Percentiles rank a stretch among this genome's conserved stretches.
Conservation (phyloP, 306 rosid genomes). For the Canavalia ensiformis region DNA sequence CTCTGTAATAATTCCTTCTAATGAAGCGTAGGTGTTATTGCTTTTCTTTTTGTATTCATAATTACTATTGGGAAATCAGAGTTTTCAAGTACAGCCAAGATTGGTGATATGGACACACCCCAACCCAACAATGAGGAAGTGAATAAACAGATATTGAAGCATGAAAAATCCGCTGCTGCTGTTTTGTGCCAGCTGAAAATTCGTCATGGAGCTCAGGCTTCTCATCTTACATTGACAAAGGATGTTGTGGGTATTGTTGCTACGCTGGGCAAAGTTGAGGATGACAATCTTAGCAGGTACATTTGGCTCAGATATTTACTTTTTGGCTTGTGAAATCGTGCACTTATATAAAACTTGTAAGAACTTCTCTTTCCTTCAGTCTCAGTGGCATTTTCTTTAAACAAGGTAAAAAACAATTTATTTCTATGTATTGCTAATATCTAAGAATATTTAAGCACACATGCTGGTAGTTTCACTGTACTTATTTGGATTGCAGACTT, state of each 20-base stretch:
- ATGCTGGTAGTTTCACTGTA: constrained; percentile 40
- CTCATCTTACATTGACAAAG: constrained; percentile 58
- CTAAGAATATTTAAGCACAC: constrained; percentile 38
- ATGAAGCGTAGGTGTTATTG: constrained; percentile 37
- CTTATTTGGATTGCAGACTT: constrained; percentile 70
- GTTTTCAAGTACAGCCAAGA: constrained; percentile 55
- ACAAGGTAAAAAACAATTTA: neutral
- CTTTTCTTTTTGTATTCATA: constrained; percentile 43
- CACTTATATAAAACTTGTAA: constrained; percentile 36
- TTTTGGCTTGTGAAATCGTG: constrained; percentile 30
- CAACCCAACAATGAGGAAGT: constrained; percentile 62
- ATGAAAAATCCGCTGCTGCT: constrained; percentile 79
- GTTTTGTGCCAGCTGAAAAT: constrained; percentile 67
- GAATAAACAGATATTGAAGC: constrained; percentile 62
- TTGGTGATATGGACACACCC: constrained; percentile 50
- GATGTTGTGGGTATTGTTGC: constrained; percentile 88
- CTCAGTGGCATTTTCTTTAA: constrained; percentile 9
- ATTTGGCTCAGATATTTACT: constrained; percentile 31
- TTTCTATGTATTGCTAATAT: constrained; percentile 29
- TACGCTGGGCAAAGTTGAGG: constrained; percentile 71
- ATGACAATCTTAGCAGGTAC: constrained; percentile 79
- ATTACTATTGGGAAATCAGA: constrained; percentile 63
- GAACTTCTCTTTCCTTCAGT: constrained; percentile 25
- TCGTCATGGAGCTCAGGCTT: constrained; percentile 63
- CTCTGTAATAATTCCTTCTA: constrained; percentile 37